Evolutionary conservation across 2,329 filamentous ascomycete genomes (phyloP), one percentile per base, ranked within the genome.

Genomic region (Colletotrichum musicola): DNA sequence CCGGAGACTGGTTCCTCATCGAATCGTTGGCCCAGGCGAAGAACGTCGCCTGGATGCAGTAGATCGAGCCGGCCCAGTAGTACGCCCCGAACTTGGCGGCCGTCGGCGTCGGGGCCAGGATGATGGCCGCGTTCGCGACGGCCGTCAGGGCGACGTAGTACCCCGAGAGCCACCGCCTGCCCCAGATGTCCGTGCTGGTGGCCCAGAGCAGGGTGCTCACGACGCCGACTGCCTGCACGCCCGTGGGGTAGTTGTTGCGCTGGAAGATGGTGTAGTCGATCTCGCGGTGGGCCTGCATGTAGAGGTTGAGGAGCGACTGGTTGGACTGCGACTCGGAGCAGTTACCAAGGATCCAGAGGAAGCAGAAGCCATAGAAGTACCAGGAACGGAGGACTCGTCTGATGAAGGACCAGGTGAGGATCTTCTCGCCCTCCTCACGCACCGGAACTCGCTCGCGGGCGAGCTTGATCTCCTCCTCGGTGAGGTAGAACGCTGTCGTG

Each of bases 11-110:
- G 3, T 63, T 57, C 1, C 47, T 18, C 58, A 57, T 63, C 13
- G 53, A 57, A 22, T 57, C 50, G 18, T 63, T 63, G 18, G 51
- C 51, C 60, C 60, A 63, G 16, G 60, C 60, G n/a, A 63, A 63
- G 50, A 63, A 56, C 3, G 53, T 57, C 9, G 60, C 53, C 27
- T 63, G 60, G 12, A 56, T 63, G 51, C 50, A 55, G n/a, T 57
- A 63, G 40, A 56, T 55, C 2, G 50, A 57, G 3, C 60, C 60
- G 12, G 50, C 53, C 60, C 50, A 57, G 25, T 56, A 63, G n/a
- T 56, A 57, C 1, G 60, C 60, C 25, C 50, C 50, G 12, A 63
- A 56, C 18, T 63, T 63, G 25, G 50, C 60, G 47, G 40, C 40
- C 3, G 53, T 56, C 3, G 60, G 20, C 4, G 60, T 55, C 4